Base-by-base conservation (phyloP, 805 yeast species). In the Candida sakaeoensis region DNA sequence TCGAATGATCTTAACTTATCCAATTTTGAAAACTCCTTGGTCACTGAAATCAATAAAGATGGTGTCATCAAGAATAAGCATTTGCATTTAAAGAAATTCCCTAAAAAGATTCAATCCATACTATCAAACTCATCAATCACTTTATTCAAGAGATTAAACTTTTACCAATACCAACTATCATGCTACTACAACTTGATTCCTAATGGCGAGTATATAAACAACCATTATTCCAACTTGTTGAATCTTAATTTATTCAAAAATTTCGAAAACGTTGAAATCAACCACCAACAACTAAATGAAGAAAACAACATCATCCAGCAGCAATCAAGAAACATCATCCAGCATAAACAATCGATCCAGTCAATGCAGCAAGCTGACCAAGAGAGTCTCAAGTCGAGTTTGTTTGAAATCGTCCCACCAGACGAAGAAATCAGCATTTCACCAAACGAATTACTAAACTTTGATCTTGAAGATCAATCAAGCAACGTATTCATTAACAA, bases 1-100 rank as follows among this genome's bases (percentile, higher is more conserved):
- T 62, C 72, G 17, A 68, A 68, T 46, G 74, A 68, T 49, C 52
- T 63, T n/a, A 58, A 61, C 41, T 53, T 68, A 39, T 58, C 60
- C 29, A 56, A 55, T 27, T 67, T 68, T 40, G 63, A 58, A 38
- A 44, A 52, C 17, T 52, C 59, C 4, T 37, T 68, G 24, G 40
- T 46, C 18, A 57, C 69, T 2, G 57, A 45, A 8, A 51, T 65
- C 12, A 51, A 57, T n/a, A 48, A 55, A 26, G 46, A 54, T 33
- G 47, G 49, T 5, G 26, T 51, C n/a, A 28, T 54, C 15, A 51
- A 44, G 24, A 59, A 47, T 37, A 49, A 41, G n/a, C 62, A 50
- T 51, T 46, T 54, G 5, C 42, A 47, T 5, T 47, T 64, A 23
- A 50, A 52, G 13, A 58, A 53, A 37, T 50, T 68, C 17, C 72